Base-by-base conservation (phyloP, 441 rosid genomes). In the Brassica hybrid region DNA sequence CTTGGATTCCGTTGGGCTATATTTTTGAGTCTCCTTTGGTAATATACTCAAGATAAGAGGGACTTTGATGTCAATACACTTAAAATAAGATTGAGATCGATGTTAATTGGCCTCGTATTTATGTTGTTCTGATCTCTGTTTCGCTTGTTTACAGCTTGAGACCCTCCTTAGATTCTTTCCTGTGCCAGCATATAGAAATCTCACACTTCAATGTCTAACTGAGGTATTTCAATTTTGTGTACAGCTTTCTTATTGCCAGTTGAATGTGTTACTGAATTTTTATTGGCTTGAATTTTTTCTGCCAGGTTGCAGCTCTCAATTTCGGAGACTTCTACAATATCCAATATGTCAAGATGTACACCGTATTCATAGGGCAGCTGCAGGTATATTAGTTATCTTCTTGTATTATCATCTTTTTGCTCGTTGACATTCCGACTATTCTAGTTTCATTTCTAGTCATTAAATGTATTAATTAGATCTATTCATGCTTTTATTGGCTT, bases 121-220 rank as follows among this genome's bases (percentile, higher is more conserved):
- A 59, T 68, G 56, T 65, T 68, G 30, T 23, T 6, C 48, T 75
- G 16, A 48, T 73, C 32, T 58, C 69, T 76, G 36, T 75, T 56
- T 13, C 19, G 52, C 60, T 79, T 58, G 67, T 75, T 71, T 87
- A 69, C 80, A 94, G 99, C 88, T 96, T 77, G 98, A 93, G 85
- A 96, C 97, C 45, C 98, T 96, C 64, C 82, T 91, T 69, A 96
- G 94, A 69, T 90, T 94, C 77, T 94, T 96, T 71, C 97, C 90
- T 8, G n/a, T n/a, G n/a, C n/a, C n/a, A n/a, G n/a, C n/a, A n/a
- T n/a, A n/a, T n/a, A n/a, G n/a, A n/a, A n/a, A 94, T 83, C 98
- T 96, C 43, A 91, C 98, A 9, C 90, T 96, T 25, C 99, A 96
- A 76, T 96, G 99, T 82, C 83, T 96, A 75, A 96, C 98, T 10